Conservation (phyloP, 768 basidiomycete genomes). For the Sistotremastrum niveocremeum region DNA sequence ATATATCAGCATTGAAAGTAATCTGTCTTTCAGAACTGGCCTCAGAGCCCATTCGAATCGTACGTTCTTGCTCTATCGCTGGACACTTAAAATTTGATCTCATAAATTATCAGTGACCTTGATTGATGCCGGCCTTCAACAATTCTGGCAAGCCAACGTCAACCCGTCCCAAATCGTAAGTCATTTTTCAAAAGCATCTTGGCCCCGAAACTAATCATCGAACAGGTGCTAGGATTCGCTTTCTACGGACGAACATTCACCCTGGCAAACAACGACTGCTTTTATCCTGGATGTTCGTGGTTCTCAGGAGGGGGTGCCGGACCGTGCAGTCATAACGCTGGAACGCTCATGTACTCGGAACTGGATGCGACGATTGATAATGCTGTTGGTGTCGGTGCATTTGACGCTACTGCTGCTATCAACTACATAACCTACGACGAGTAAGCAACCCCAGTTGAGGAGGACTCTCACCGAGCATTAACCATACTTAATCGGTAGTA, state of each 20-base stretch:
- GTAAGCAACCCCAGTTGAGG: too few relatives aligned
- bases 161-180: not conserved
- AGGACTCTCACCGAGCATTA: too few relatives aligned
- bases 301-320: not conserved
- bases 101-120: too few relatives aligned
- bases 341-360: constrained; percentile 3
- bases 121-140: not conserved
- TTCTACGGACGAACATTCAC: constrained; percentile 2
- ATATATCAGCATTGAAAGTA: too few relatives aligned
- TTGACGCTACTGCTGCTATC: constrained; percentile 1
- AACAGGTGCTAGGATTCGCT: not conserved
- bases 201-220: too few relatives aligned
- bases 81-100: too few relatives aligned
- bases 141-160: not conserved
- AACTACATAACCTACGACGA: not conserved
- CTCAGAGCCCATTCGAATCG: too few relatives aligned
- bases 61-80: too few relatives aligned
- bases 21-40: too few relatives aligned
- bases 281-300: not conserved
- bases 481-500: too few relatives aligned
- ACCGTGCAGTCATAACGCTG: not conserved
- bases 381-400: not conserved
- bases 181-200: too few relatives aligned
- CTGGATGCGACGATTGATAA: not conserved
- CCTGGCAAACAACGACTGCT: not conserved